A percentile compares a stretch with the other conserved stretches of the same genome.
phyloP scores from a whole-genome alignment of 768 basidiomycete genomes.

The Calocybe gangraenosa region DNA sequence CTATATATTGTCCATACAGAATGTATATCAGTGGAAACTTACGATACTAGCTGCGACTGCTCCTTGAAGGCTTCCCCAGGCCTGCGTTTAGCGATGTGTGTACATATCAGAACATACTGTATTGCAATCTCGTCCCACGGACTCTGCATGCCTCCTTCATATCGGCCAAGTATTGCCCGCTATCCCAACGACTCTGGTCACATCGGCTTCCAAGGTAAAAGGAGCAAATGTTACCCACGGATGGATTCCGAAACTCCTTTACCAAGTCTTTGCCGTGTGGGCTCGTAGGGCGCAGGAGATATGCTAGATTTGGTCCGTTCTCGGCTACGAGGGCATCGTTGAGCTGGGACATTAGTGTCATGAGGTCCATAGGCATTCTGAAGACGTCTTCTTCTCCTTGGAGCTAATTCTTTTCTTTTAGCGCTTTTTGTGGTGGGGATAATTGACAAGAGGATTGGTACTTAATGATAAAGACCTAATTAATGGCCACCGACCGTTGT shows the following conservation, averaged over 20 bases:
- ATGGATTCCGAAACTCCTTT: slow-evolving; percentile 64
- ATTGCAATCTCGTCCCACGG: slow-evolving; percentile 90
- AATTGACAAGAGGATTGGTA: too few species aligned
- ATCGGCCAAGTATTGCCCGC: slow-evolving; percentile 37
- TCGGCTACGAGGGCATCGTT: slow-evolving; percentile 57
- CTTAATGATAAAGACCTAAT: too few species aligned
- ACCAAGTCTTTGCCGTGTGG: slow-evolving; percentile 74
- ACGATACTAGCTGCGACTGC: slow-evolving; percentile 73
- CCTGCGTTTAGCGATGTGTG: slow-evolving; percentile 63
- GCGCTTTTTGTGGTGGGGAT: too few species aligned
- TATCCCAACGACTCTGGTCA: slow-evolving; percentile 19
- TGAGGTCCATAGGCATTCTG: slow-evolving; percentile 49
- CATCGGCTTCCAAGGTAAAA: slow-evolving; percentile 4
- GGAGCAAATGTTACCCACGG: slow-evolving; percentile 26
- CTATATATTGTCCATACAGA: neutral
- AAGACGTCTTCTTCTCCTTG: too few species aligned
- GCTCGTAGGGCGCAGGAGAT: slow-evolving; percentile 70
- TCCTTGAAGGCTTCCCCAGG: slow-evolving; percentile 77
- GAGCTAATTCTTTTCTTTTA: neutral
- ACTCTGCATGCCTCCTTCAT: slow-evolving; percentile 58
- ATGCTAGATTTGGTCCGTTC: slow-evolving; percentile 68
- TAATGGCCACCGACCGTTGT: too few species aligned
- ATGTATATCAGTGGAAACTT: too few species aligned
- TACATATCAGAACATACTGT: slow-evolving; percentile 74
- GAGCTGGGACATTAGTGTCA: slow-evolving; percentile 55